Percentiles rank a stretch among this genome's conserved stretches.
These are phyloP conservation scores for Blepharisma japonicum DNA, from an alignment of 73 alveolate species.

Conservation along the genomic window DNA sequence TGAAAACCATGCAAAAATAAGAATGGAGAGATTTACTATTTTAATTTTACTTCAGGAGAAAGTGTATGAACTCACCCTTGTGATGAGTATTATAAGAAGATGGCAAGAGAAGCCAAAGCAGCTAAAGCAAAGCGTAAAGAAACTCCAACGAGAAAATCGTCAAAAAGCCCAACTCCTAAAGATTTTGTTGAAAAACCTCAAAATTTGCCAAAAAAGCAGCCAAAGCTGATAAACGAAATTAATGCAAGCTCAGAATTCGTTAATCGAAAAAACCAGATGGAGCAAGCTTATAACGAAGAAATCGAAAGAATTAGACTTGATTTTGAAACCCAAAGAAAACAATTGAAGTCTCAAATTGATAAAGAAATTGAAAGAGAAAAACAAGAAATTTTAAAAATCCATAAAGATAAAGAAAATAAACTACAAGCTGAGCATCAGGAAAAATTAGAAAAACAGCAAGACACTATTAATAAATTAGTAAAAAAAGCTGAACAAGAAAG, in stretches of 20 bases:
- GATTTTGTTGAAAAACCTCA: too few relatives aligned
- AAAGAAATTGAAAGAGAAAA: too few relatives aligned
- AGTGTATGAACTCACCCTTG: conserved; percentile 82
- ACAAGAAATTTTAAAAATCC: too few relatives aligned
- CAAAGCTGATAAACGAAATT: not conserved
- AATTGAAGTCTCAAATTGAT: too few relatives aligned
- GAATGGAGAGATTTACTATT: conserved; percentile 70
- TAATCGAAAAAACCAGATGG: conserved; percentile 8
- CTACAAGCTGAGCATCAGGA: too few relatives aligned
- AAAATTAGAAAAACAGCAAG: too few relatives aligned
- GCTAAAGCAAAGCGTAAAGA: conserved; percentile 32
- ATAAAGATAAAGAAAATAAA: too few relatives aligned
- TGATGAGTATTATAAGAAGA: conserved; percentile 67
- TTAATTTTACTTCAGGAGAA: conserved; percentile 63
- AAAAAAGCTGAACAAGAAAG: too few relatives aligned
- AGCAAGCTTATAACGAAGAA: not conserved
- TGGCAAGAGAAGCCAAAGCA: conserved; percentile 41
- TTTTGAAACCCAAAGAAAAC: not conserved
- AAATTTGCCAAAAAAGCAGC: too few relatives aligned
- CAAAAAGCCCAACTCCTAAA: not conserved
- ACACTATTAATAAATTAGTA: too few relatives aligned
- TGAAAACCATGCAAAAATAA: conserved; percentile 81
- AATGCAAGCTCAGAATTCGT: conserved; percentile 7
- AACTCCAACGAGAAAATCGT: conserved; percentile 33
- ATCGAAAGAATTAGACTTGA: not conserved